Evolutionary conservation across 2,329 filamentous ascomycete species (phyloP).

Genomic region (Penicillium sp.): DNA sequence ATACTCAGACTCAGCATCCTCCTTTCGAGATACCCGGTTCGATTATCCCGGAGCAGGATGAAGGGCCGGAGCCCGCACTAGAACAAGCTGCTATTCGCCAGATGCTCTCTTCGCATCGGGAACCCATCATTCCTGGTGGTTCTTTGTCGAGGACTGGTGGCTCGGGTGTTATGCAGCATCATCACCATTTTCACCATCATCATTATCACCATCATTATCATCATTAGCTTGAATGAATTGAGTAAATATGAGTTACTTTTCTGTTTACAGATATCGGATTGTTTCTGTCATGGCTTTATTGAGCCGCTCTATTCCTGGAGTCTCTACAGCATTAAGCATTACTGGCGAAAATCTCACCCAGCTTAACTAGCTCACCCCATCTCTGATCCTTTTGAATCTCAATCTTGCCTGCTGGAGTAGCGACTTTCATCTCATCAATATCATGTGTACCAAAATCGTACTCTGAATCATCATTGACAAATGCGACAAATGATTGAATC

Average conservation of each 20-base stretch:
- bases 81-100: neutral
- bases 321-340: neutral
- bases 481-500: slow-evolving; percentile 40
- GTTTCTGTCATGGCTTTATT: too few relatives aligned
- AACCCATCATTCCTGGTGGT: neutral
- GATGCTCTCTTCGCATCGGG: neutral
- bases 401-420: slow-evolving; percentile 34
- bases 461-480: slow-evolving; percentile 34
- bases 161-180: neutral
- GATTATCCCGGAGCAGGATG: neutral
- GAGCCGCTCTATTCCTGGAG: too few relatives aligned
- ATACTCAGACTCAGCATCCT: neutral
- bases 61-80: neutral
- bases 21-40: neutral
- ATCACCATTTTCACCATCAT: slow-evolving; percentile 3
- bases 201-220: slow-evolving; percentile 3
- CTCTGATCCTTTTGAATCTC: slow-evolving; percentile 36
- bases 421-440: slow-evolving; percentile 39
- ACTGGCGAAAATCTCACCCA: slow-evolving; percentile 17
- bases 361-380: slow-evolving; percentile 29
- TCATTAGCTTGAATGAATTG: neutral
- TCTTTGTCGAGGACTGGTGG: neutral
- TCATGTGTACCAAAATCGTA: slow-evolving; percentile 37
- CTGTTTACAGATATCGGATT: too few relatives aligned
- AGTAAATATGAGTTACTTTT: neutral